A percentile compares a stretch with the other conserved stretches of the same genome.
These are phyloP conservation scores for Yamadazyma sp. DNA, from an alignment of 805 yeast genomes.

Conservation along the genomic window DNA sequence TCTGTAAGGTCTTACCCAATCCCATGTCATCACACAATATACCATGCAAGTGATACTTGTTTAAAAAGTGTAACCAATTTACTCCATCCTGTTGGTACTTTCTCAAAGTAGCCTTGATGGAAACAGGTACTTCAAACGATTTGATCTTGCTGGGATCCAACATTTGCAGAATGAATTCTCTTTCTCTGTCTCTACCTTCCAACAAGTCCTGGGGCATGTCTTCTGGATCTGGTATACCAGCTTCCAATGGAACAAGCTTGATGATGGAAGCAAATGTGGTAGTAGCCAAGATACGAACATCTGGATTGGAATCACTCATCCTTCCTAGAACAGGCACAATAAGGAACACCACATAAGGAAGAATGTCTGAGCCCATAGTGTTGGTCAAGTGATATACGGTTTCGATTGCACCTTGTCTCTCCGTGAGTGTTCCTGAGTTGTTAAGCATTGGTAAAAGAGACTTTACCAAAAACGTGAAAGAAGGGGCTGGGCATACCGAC, in stretches of 20 bases:
- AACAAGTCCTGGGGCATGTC: conserved; percentile 83
- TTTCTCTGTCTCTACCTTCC: conserved; percentile 87
- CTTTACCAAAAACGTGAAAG: conserved; percentile 79
- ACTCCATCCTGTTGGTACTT: conserved; percentile 98
- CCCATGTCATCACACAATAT: conserved; percentile 99
- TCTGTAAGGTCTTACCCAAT: conserved; percentile 92
- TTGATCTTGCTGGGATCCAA: conserved; percentile 93
- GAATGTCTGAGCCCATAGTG: conserved; percentile 82
- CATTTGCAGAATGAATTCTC: conserved; percentile 95
- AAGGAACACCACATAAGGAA: conserved; percentile 92
- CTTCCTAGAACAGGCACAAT: conserved; percentile 96
- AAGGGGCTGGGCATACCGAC: conserved; percentile 61
- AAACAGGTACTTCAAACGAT: conserved; percentile 84
- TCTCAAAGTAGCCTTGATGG: conserved; percentile 88
- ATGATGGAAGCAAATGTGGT: conserved; percentile 96
- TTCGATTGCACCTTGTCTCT: conserved; percentile 94
- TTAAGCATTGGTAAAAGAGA: conserved; percentile 75
- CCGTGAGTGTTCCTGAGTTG: conserved; percentile 65
- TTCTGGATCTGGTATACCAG: conserved; percentile 93
- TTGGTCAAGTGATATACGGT: conserved; percentile 80
- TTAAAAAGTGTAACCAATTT: conserved; percentile 94
- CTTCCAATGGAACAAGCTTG: conserved; percentile 93
- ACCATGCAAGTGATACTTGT: conserved; percentile 94
- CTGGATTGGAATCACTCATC: conserved; percentile 93
- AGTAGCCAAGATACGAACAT: conserved; percentile 87